Evolutionary conservation across 768 basidiomycete species (phyloP), one percentile per base, ranked within the genome.

Genomic region (Trametes villosa): DNA sequence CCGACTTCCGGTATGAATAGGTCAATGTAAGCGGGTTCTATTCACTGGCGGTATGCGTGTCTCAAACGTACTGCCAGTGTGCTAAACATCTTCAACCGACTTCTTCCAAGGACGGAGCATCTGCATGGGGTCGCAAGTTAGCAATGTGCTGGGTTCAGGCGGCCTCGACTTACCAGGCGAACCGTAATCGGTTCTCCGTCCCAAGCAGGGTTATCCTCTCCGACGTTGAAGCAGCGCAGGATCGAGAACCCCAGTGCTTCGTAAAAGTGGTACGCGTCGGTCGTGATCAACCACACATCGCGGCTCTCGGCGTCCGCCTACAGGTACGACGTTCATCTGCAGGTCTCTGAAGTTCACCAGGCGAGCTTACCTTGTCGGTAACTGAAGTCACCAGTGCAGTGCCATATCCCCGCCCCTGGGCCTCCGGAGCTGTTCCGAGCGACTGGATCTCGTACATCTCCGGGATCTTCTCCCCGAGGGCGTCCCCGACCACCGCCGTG

Each of bases 201-300:
- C 67, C 67, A 68, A 0, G 49, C 44, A 4, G 65, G 57, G 50
- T 66, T 64, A 13, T 60, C 47, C 8, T 51, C 52, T 0, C 67
- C 67, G 1, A 64, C 24, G 4, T 12, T 6, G n/a, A 47, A 20
- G n/a, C 34, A 26, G 1, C 34, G 18, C 6, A 62, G 34, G 1
- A 46, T 36, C 1, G 31, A 20, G 44, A 68, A 68, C 5, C 67
- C 63, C 5, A 64, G 49, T 8, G 31, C 31, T 22, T 66, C 57
- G 26, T 64, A 68, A 52, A 68, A 68, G 2, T 34, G 56, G 7
- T n/a, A 41, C 9, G 61, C 55, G 31, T 68, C 65, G 24, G 63
- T 57, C 18, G 62, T 62, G 8, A 64, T 26, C 26, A 68, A 40
- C 58, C 56, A 63, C 0, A 53, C 49, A 17, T 53, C 46, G 33